Percentiles rank a stretch among this genome's conserved stretches.
These are phyloP conservation scores for Plenodomus tracheiphilus DNA, from an alignment of 2,329 filamentous ascomycete species.

Conservation along the genomic window DNA sequence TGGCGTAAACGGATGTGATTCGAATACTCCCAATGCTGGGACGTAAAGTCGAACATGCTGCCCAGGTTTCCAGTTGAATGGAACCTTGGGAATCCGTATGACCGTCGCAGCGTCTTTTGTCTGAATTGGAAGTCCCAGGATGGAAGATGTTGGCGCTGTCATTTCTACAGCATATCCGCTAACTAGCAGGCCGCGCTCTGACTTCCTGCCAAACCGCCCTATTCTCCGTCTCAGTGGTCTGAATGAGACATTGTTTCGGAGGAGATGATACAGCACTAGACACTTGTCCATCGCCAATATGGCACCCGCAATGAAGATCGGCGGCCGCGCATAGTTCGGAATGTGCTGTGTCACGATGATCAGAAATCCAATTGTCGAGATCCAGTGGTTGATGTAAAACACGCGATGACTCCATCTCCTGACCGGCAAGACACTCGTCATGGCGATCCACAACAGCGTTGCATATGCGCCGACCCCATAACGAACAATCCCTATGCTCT, in stretches of 20 bases:
- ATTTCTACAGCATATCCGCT: slow-evolving; percentile 31
- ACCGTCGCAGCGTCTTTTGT: slow-evolving; percentile 18
- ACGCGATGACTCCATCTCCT: slow-evolving; percentile 27
- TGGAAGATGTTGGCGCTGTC: slow-evolving; percentile 13
- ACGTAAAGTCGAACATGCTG: slow-evolving; percentile 35
- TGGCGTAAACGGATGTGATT: slow-evolving; percentile 36
- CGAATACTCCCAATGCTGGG: slow-evolving; percentile 27
- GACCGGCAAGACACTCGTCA: slow-evolving; percentile 25
- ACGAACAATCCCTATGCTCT: slow-evolving; percentile 24
- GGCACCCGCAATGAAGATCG: slow-evolving; percentile 22
- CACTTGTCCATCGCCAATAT: slow-evolving; percentile 23
- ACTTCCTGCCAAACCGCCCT: slow-evolving; percentile 8
- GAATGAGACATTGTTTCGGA: slow-evolving; percentile 24
- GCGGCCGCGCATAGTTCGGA: slow-evolving; percentile 23
- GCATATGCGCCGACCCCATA: slow-evolving; percentile 30
- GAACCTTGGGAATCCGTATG: slow-evolving; percentile 27
- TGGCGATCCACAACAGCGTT: slow-evolving; percentile 27
- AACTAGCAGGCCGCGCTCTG: slow-evolving; percentile 14
- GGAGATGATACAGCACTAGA: slow-evolving; percentile 7
- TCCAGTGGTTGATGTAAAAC: slow-evolving; percentile 34
- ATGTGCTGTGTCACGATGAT: slow-evolving; percentile 27
- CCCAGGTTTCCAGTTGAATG: slow-evolving; percentile 31
- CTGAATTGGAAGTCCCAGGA: slow-evolving; percentile 5
- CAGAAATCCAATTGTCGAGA: slow-evolving; percentile 26
- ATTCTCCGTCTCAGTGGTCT: slow-evolving; percentile 9